Percentiles rank a stretch among this genome's conserved stretches.
Conservation (phyloP, 495 filamentous ascomycete species). For the Neurospora intermedia region DNA sequence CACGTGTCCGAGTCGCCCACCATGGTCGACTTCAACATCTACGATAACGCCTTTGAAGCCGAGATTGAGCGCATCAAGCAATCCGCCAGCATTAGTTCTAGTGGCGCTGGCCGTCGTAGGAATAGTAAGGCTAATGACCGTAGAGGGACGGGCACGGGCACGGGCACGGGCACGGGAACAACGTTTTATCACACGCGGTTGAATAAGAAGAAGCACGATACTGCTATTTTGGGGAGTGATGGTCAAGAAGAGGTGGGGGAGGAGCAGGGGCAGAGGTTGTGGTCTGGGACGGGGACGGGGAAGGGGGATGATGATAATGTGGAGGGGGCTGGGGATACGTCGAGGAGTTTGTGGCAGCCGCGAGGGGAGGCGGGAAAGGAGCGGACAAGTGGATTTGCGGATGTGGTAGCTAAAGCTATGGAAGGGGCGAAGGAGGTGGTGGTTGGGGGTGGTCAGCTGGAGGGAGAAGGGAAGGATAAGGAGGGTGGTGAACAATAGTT, state of each 20-base stretch:
- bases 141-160: background rate
- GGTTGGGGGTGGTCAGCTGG: background rate
- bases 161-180: background rate
- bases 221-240: background rate
- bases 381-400: conserved; percentile 6
- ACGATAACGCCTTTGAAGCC: conserved; percentile 73
- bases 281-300: background rate
- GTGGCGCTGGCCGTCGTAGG: background rate
- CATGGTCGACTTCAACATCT: conserved; percentile 72
- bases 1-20: conserved; percentile 73
- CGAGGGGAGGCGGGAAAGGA: background rate
- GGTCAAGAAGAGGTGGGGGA: background rate
- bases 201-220: background rate
- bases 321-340: background rate
- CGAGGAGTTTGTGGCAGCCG: background rate
- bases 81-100: conserved; percentile 8
- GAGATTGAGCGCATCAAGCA: conserved; percentile 64
- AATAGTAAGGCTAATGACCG: background rate
- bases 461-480: background rate
- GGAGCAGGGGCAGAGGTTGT: background rate
- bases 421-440: background rate
- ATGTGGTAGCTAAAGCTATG: conserved; percentile 11
- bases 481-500: background rate
- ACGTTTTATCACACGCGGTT: conserved; percentile 6
- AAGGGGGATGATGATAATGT: background rate